Evolutionary conservation across 1,284 basidiomycete genomes (phyloP), one percentile per base, ranked within the genome.

Genomic region (Fistulinella cinereoalba): DNA sequence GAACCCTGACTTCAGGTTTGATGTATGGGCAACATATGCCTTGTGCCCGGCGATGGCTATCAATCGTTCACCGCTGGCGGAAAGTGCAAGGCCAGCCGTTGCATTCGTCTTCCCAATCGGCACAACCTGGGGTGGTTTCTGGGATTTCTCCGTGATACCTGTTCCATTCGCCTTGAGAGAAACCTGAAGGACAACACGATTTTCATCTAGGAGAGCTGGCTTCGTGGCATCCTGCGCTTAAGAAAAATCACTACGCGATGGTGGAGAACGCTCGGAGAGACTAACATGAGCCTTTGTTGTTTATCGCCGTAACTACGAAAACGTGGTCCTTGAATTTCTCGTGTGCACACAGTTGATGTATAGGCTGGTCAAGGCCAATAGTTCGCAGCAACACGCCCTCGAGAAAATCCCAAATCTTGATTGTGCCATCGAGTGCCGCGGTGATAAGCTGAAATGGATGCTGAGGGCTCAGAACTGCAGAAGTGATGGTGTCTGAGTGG

Each of bases 371-470:
- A 36, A 90, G 60, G 49, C 79, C 73, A 47, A 95, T 78, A 1
- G 84, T 88, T 53, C 85, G 82, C 46, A 97, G 72, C 13, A 97
- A 71, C 4, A 78, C 74, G 1, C 86, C 94, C 53, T 97, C 94
- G 43, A 96, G 72, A 65, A 90, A 96, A 70, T 98, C 93, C 96
- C 96, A 98, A 11, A 96, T 72, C 64, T 91, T 84, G 55, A 98
- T 69, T 22, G 77, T 79, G 11, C 95, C 96, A 58, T 95, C 89
- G 44, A 86, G 66, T 3, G 92, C 92, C 25, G 84, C 84, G 9
- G 92, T 93, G 56, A 97, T 81, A 47, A 98, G 72, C 66, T 98
- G 96, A 51, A 94, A 88, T 15, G 84, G 76, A 68, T 97, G 97
- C 53, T 84, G 78, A 4, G 96, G 92, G 63, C 85, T 90, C 47